These are phyloP conservation scores for Microsporum audouinii DNA, from an alignment of 2,329 filamentous ascomycete species.

Conservation along the genomic window DNA sequence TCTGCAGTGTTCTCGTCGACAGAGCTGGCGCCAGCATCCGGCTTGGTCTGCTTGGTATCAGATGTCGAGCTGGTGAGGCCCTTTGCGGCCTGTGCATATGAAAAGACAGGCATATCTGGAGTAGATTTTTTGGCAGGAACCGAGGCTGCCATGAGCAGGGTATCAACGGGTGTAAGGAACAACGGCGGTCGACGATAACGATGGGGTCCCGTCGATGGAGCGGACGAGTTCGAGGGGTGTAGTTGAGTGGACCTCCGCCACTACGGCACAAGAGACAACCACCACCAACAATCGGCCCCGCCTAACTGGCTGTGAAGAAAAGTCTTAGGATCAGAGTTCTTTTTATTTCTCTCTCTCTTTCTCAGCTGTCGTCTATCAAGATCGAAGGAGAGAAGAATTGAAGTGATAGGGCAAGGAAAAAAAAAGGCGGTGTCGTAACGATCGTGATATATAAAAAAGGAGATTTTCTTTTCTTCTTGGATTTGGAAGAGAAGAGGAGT, in stretches of 20 bases:
- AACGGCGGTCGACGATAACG: neutral
- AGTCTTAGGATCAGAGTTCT: neutral
- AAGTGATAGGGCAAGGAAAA: neutral
- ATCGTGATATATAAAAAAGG: too few relatives aligned
- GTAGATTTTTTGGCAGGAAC: slow-evolving; percentile 21
- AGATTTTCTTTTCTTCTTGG: too few relatives aligned
- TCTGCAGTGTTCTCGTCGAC: neutral
- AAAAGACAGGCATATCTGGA: slow-evolving; percentile 53
- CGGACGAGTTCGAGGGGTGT: neutral
- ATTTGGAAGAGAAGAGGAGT: too few relatives aligned
- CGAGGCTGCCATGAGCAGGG: slow-evolving; percentile 30
- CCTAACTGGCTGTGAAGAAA: neutral
- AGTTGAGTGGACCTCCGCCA: neutral
- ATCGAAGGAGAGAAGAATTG: neutral
- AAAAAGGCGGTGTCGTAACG: neutral
- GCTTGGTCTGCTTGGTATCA: slow-evolving; percentile 25
- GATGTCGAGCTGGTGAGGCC: slow-evolving; percentile 46
- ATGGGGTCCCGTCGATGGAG: neutral
- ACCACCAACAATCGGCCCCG: slow-evolving; percentile 6
- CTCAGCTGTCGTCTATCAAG: neutral
- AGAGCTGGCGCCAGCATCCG: neutral
- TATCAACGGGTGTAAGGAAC: neutral
- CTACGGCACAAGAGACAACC: slow-evolving; percentile 7
- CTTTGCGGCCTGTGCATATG: slow-evolving; percentile 91
- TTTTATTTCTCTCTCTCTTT: neutral